phyloP scores from a whole-genome alignment of 164 flowering plant genomes.

The Houttuynia cordata region DNA sequence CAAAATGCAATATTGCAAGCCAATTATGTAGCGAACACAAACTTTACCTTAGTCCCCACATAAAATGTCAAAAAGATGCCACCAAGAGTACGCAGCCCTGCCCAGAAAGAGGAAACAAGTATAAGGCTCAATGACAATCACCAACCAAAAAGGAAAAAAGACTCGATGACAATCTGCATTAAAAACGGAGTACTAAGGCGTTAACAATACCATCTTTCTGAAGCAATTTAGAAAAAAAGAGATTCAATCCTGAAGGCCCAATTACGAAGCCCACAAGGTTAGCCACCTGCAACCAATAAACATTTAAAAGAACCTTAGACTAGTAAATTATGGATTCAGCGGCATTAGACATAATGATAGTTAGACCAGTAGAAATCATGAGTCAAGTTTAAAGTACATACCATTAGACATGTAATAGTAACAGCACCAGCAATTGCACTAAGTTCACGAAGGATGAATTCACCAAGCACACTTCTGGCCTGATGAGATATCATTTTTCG shows the following conservation, averaged over 20 bases:
- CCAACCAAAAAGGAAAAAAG: too few relatives aligned
- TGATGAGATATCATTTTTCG: slow-evolving; percentile 10
- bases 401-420: slow-evolving; percentile 96
- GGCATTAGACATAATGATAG: neutral
- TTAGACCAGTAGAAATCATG: neutral
- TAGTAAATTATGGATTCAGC: neutral
- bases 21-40: neutral
- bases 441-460: slow-evolving; percentile 61
- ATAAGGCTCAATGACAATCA: neutral
- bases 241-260: slow-evolving; percentile 78
- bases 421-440: slow-evolving; percentile 79
- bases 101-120: slow-evolving; percentile 2
- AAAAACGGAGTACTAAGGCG: neutral
- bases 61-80: slow-evolving; percentile 74
- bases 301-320: neutral
- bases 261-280: slow-evolving; percentile 90
- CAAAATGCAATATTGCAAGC: neutral
- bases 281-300: slow-evolving; percentile 41
- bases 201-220: slow-evolving; percentile 44
- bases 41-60: slow-evolving; percentile 76
- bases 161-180: neutral
- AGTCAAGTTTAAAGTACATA: slow-evolving; percentile 13
- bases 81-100: slow-evolving; percentile 63
- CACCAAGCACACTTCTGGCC: slow-evolving; percentile 48
- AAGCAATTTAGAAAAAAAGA: slow-evolving; percentile 58